A percentile compares a stretch with the other conserved stretches of the same genome.
phyloP scores from a whole-genome alignment of 768 basidiomycete species.

The Russula dissimulans region DNA sequence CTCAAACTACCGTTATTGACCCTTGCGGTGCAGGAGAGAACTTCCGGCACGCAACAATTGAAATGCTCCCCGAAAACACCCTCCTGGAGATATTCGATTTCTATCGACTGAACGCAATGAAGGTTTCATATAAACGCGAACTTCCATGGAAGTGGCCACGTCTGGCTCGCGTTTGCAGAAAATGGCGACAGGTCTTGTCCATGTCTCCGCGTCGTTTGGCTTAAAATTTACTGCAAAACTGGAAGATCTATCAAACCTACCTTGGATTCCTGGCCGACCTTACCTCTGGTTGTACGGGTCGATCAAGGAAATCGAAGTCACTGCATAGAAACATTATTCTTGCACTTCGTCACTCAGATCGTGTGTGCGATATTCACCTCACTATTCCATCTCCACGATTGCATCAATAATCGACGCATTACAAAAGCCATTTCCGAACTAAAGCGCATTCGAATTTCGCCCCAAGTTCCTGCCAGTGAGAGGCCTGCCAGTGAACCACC shows the following conservation, averaged over 20 bases:
- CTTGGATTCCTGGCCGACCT: neutral
- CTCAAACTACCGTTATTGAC: neutral
- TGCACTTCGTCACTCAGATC: neutral
- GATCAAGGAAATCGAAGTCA: neutral
- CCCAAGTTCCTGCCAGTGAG: too few species aligned
- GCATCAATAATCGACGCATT: constrained; percentile 23
- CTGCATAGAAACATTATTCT: neutral
- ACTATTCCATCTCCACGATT: neutral
- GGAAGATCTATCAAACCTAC: neutral
- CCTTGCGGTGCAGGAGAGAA: neutral
- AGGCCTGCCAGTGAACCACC: constrained; percentile 11
- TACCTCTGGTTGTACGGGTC: neutral
- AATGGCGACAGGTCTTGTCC: neutral
- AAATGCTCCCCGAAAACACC: neutral
- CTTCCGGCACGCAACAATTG: neutral
- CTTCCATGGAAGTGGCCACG: neutral
- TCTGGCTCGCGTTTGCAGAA: neutral
- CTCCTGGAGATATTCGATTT: neutral
- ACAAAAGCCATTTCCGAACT: constrained; percentile 21
- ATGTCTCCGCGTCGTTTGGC: neutral
- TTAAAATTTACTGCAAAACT: neutral
- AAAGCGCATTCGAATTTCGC: neutral
- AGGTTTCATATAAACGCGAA: neutral
- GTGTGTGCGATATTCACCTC: neutral
- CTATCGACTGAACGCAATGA: neutral